A percentile compares a stretch with the other conserved stretches of the same genome.
Conservation (phyloP, 2,329 filamentous ascomycete species). For the Sarocladiaceae sp. region DNA sequence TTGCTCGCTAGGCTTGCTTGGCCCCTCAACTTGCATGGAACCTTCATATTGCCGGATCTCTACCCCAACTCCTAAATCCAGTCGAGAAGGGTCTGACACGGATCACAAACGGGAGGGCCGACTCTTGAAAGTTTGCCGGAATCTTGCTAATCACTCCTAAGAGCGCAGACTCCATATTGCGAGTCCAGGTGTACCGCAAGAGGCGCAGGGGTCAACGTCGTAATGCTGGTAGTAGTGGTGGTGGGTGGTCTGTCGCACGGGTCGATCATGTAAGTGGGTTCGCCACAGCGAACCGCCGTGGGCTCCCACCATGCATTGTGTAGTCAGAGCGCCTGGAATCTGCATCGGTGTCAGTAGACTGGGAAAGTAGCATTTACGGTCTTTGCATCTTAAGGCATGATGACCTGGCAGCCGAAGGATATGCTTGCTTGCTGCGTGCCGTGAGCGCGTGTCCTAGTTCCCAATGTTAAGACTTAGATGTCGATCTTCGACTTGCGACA, state of each 20-base stretch:
- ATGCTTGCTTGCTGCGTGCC: no score
- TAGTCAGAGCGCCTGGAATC: no score
- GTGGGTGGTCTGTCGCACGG: neutral
- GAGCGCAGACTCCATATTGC: neutral
- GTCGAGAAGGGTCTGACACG: conserved; percentile 6
- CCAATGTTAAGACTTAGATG: no score
- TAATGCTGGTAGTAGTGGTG: neutral
- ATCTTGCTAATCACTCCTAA: neutral
- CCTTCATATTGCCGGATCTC: neutral
- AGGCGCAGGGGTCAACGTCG: neutral
- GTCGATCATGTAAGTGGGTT: neutral
- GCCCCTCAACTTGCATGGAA: neutral
- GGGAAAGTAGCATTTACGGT: no score
- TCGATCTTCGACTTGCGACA: no score
- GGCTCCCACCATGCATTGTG: no score
- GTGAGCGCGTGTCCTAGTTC: no score
- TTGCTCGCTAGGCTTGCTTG: neutral
- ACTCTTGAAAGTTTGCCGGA: no score
- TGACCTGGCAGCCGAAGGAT: no score
- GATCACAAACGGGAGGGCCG: conserved; percentile 2
- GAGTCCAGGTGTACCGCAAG: neutral
- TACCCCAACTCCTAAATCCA: no score
- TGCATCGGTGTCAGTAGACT: no score
- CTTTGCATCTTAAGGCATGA: no score
- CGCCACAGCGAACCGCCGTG: conserved; percentile 1